Evolutionary conservation across 495 filamentous ascomycete species (phyloP).

Genomic region (Penicillium chermesinum): DNA sequence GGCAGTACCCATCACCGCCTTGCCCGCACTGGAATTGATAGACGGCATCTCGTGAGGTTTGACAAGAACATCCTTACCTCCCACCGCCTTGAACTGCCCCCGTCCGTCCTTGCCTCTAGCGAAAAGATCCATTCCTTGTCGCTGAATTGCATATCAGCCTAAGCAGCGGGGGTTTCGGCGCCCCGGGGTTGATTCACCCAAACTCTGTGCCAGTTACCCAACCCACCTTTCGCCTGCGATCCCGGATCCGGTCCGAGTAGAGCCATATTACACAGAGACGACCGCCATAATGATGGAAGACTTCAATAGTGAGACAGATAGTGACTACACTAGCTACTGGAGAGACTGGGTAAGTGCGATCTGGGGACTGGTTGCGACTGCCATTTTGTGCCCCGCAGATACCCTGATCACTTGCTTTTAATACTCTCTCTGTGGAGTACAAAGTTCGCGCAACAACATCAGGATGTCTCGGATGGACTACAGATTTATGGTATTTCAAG

Average conservation of each 20-base stretch:
- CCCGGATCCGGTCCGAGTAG: slow-evolving; percentile 5
- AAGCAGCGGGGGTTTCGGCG: slow-evolving; percentile 3
- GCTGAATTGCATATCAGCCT: neutral
- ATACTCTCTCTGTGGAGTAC: neutral
- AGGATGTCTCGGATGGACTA: no score
- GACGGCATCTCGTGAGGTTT: neutral
- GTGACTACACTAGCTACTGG: slow-evolving; percentile 99
- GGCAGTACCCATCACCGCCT: slow-evolving; percentile 7
- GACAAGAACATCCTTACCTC: neutral
- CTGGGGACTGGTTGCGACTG: neutral
- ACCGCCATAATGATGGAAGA: slow-evolving; percentile 67
- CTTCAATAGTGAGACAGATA: slow-evolving; percentile 95
- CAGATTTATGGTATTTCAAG: no score
- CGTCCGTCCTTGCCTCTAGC: neutral
- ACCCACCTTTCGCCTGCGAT: slow-evolving; percentile 6
- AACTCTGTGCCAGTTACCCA: slow-evolving; percentile 25
- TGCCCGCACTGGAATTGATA: slow-evolving; percentile 3
- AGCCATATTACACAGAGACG: neutral
- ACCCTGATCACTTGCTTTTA: neutral
- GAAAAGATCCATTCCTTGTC: neutral
- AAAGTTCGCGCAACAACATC: no score
- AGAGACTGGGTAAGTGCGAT: slow-evolving; percentile 83
- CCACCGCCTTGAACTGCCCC: neutral
- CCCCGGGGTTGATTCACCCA: slow-evolving; percentile 27
- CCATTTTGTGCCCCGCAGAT: slow-evolving; percentile 7